These are phyloP conservation scores for Dothidotthia symphoricarpi DNA, from an alignment of 2,329 filamentous ascomycete genomes.

Conservation along the genomic window DNA sequence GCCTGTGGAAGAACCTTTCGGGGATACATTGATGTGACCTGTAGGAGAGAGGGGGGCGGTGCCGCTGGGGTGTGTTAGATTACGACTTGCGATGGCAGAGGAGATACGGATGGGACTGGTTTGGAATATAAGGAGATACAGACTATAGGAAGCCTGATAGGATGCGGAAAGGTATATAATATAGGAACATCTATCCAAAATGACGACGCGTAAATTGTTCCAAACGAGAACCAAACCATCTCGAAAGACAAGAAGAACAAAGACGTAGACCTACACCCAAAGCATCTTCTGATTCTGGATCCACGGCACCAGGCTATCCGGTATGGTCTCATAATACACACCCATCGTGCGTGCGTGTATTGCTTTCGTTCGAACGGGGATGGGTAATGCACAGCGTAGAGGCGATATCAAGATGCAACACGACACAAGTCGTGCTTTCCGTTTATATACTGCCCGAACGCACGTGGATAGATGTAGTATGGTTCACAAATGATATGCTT, in stretches of 20 bases:
- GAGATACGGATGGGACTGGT: not conserved
- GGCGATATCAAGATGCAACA: not conserved
- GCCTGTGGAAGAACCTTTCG: slow-evolving; percentile 41
- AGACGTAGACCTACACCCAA: slow-evolving; percentile 31
- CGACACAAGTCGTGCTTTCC: too few relatives aligned
- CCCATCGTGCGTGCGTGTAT: slow-evolving; percentile 38
- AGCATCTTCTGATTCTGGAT: slow-evolving; percentile 48
- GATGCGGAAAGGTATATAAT: too few relatives aligned
- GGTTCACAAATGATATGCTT: too few relatives aligned
- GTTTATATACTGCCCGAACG: too few relatives aligned
- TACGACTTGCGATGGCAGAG: too few relatives aligned
- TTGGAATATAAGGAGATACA: not conserved
- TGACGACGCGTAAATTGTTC: not conserved
- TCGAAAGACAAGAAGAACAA: not conserved
- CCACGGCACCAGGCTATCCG: slow-evolving; percentile 41
- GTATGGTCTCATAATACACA: slow-evolving; percentile 47
- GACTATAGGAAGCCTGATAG: too few relatives aligned
- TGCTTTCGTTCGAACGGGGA: too few relatives aligned
- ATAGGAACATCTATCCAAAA: too few relatives aligned
- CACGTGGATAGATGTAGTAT: too few relatives aligned
- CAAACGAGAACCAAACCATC: too few relatives aligned
- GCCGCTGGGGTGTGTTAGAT: slow-evolving; percentile 11
- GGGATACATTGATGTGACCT: slow-evolving; percentile 49
- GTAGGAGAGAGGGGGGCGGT: slow-evolving; percentile 42
- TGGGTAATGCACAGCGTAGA: not conserved